Evolutionary conservation across 495 filamentous ascomycete genomes (phyloP), one percentile per base, ranked within the genome.

Genomic region (Aspergillus campestris): DNA sequence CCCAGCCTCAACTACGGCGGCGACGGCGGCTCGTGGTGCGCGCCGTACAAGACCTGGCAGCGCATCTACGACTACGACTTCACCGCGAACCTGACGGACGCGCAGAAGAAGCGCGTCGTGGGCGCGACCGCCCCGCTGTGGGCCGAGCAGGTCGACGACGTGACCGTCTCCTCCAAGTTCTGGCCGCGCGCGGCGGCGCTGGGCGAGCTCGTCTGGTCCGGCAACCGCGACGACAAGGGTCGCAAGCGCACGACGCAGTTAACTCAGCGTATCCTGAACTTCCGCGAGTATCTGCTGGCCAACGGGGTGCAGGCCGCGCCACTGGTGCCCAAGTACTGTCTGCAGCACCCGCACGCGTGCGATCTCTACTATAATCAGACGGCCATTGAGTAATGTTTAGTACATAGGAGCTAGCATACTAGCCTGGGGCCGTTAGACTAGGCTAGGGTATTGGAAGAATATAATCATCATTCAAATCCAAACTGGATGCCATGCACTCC

Each of bases 21-120:
- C 48, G 55, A 53, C 43, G 75, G 75, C 13, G 75, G 74, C n/a
- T 71, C 65, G 46, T 79, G 75, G 75, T 79, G 75, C 51, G 73
- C 67, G 0, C 75, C 75, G 0, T 79, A 79, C 62, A 79, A 79
- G 54, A 75, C 73, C 50, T 79, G 75, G 75, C 75, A 79, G 50
- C 72, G 75, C 12, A 77, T 79, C 59, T 79, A 79, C 61, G 72
- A 76, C 61, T 79, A 70, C 56, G 75, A 79, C 46, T 79, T 79
- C 56, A 73, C 73, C 9, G 42, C 51, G 14, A 71, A 72, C 47
- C 68, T 79, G 14, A 73, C 72, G 18, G 51, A 44, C 2, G 44
- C 56, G 0, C 65, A 79, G 45, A 64, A 64, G 0, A 50, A 60
- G 33, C 74, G 73, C 44, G 45, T 79, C 34, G 55, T 75, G 27